Evolutionary conservation across 2,329 filamentous ascomycete genomes (phyloP).

Genomic region (Onygena corvina): DNA sequence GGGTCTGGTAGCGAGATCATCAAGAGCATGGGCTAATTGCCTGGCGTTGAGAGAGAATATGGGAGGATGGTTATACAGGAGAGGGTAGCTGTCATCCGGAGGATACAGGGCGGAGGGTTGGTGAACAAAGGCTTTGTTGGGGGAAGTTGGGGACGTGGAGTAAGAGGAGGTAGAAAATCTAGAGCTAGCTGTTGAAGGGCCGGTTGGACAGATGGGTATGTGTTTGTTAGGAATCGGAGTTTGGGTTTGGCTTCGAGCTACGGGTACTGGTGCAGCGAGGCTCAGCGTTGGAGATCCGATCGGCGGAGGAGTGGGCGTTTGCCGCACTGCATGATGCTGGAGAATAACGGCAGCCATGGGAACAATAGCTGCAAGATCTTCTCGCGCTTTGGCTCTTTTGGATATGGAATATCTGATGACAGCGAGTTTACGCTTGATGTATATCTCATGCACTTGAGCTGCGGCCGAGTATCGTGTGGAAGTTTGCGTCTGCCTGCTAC

Average conservation of each 20-base stretch:
- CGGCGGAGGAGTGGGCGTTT: slow-evolving; percentile 40
- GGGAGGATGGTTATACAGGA: slow-evolving; percentile 44
- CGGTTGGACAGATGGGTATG: slow-evolving; percentile 76
- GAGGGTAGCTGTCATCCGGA: slow-evolving; percentile 49
- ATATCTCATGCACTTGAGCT: too few species aligned
- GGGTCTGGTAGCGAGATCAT: slow-evolving; percentile 64
- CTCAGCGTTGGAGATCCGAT: slow-evolving; percentile 39
- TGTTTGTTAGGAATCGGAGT: slow-evolving; percentile 76
- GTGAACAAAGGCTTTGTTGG: slow-evolving; percentile 37
- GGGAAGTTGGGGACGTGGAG: slow-evolving; percentile 45
- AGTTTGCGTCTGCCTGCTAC: too few species aligned
- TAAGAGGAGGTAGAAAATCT: slow-evolving; percentile 46
- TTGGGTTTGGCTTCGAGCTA: slow-evolving; percentile 44
- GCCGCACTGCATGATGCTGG: slow-evolving; percentile 35
- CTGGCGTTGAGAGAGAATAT: slow-evolving; percentile 63
- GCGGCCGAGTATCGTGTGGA: too few species aligned
- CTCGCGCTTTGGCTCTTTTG: not conserved
- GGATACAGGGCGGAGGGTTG: slow-evolving; percentile 64
- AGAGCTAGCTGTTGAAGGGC: slow-evolving; percentile 42
- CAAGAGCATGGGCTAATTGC: slow-evolving; percentile 58
- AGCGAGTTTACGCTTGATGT: too few species aligned
- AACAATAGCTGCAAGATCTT: not conserved
- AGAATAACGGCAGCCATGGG: slow-evolving; percentile 38
- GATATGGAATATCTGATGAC: too few species aligned
- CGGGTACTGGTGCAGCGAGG: slow-evolving; percentile 35